Evolutionary conservation across 176 grass and related monocot species (phyloP).

Genomic region (Leersia perrieri): DNA sequence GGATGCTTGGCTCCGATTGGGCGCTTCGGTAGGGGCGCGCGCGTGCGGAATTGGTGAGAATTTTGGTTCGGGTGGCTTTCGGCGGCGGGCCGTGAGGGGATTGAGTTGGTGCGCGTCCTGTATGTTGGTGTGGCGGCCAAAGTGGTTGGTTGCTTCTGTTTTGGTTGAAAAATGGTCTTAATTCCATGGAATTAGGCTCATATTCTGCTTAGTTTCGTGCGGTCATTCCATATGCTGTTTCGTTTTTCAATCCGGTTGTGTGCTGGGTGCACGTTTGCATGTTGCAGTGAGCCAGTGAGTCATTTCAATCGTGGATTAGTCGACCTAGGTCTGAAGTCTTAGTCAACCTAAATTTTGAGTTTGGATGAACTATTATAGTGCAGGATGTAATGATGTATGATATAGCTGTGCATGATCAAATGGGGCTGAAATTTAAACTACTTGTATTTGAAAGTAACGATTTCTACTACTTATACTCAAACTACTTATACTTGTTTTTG

Average conservation of each 20-base stretch:
- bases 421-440: neutral
- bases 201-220: neutral
- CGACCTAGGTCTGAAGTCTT: neutral
- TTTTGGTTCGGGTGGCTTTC: neutral
- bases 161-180: neutral
- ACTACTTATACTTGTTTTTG: neutral
- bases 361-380: conserved; percentile 1
- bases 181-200: neutral
- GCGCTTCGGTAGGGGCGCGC: neutral
- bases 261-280: neutral
- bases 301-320: neutral
- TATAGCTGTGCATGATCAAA: neutral
- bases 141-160: neutral
- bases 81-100: neutral
- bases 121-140: too few species aligned
- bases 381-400: neutral
- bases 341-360: conserved; percentile 6
- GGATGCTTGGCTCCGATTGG: neutral
- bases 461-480: neutral
- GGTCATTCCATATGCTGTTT: neutral
- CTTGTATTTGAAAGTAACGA: neutral
- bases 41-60: neutral
- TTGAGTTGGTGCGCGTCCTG: neutral
- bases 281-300: conserved; percentile 6
- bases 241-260: neutral